A percentile compares a stretch with the other conserved stretches of the same genome.
Evolutionary conservation across 2,329 filamentous ascomycete genomes (phyloP).

Genomic region (Cadophora malorum): DNA sequence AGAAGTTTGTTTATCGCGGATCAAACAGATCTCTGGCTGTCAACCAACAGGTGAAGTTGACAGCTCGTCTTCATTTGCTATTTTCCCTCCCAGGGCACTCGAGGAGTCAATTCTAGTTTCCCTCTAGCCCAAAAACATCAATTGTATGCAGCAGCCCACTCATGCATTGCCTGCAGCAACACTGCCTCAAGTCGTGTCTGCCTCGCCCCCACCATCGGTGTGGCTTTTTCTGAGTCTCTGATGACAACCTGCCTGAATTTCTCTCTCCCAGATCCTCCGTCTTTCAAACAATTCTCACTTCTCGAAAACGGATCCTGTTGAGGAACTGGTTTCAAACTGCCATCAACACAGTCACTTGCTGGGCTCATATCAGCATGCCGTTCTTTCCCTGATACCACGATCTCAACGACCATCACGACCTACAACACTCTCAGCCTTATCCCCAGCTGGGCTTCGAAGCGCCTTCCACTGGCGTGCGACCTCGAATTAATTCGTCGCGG

Average conservation of each 20-base stretch:
- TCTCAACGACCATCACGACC: slow-evolving; percentile 14
- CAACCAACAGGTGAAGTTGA: not conserved
- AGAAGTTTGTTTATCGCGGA: slow-evolving; percentile 5
- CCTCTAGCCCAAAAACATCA: not conserved
- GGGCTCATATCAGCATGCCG: slow-evolving; percentile 27
- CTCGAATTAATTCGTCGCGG: not conserved
- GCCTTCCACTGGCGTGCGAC: not conserved
- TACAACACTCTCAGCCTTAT: slow-evolving; percentile 12
- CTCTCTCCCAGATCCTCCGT: not conserved
- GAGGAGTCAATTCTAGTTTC: not conserved
- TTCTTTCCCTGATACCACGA: slow-evolving; percentile 21
- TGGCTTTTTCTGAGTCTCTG: not conserved
- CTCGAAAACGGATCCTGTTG: not conserved
- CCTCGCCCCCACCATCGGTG: slow-evolving; percentile 11
- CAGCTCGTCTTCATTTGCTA: not conserved
- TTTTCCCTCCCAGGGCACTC: not conserved
- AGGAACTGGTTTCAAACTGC: not conserved
- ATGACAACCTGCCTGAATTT: not conserved
- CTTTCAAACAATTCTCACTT: slow-evolving; percentile 1
- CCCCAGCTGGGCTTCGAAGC: not conserved
- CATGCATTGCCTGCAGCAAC: slow-evolving; percentile 7
- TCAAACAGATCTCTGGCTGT: slow-evolving; percentile 5
- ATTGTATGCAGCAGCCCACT: slow-evolving; percentile 6
- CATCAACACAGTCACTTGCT: slow-evolving; percentile 22
- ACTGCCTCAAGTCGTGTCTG: not conserved